These are phyloP conservation scores for Aristolochia californica DNA, from an alignment of 164 flowering plant species.

Conservation along the genomic window DNA sequence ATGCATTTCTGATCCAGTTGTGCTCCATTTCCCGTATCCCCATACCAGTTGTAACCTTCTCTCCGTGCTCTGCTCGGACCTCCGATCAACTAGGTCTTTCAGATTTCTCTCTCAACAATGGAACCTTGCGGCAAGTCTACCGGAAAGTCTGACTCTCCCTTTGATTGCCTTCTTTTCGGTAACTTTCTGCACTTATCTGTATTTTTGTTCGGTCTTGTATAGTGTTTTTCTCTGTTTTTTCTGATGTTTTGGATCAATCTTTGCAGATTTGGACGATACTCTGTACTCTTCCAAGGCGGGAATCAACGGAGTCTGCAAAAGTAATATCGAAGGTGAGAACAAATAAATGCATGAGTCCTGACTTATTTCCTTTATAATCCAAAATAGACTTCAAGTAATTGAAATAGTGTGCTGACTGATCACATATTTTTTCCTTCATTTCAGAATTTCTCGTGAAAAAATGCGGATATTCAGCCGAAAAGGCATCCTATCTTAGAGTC, in stretches of 20 bases:
- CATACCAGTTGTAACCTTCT: neutral
- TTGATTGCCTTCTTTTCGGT: conserved; percentile 57
- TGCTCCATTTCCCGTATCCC: neutral
- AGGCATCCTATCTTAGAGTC: conserved; percentile 50
- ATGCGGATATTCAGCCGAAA: conserved; percentile 42
- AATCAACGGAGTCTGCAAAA: conserved; percentile 42
- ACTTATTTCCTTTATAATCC: neutral
- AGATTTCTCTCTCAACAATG: no score
- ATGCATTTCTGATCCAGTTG: no score
- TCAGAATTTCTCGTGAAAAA: conserved; percentile 66
- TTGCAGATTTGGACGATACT: conserved; percentile 87
- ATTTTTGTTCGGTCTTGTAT: neutral
- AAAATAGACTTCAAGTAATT: neutral
- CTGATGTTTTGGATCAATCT: neutral
- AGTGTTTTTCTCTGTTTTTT: neutral
- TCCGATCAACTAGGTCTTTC: no score
- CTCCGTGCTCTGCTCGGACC: conserved; percentile 1
- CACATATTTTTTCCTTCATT: neutral
- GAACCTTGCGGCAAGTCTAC: conserved; percentile 22
- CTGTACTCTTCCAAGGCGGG: conserved; percentile 56
- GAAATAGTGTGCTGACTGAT: neutral
- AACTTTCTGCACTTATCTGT: neutral
- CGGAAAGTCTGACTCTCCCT: conserved; percentile 22
- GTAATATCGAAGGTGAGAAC: conserved; percentile 60
- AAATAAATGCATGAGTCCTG: neutral